phyloP scores from a whole-genome alignment of 345 rosid genomes.

The Murraya paniculata region DNA sequence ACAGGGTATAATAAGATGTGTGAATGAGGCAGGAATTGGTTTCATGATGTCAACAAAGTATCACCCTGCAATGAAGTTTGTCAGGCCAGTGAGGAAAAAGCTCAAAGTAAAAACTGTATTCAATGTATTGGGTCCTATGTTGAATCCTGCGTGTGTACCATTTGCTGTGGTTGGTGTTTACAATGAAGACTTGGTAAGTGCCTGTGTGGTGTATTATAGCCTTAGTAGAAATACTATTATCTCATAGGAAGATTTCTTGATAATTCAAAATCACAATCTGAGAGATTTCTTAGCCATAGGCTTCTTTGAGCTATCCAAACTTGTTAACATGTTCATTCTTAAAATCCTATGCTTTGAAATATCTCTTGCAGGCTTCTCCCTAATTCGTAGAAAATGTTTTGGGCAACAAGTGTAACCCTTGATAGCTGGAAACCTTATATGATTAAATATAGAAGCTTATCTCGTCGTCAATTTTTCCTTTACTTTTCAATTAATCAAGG shows the following conservation, averaged over 20 bases:
- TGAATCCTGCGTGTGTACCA: conserved; percentile 83
- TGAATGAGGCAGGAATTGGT: conserved; percentile 81
- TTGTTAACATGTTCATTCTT: not conserved
- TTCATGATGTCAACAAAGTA: conserved; percentile 90
- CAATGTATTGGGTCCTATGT: conserved; percentile 87
- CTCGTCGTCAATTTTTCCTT: not conserved
- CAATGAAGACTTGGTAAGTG: conserved; percentile 65
- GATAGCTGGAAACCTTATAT: not conserved
- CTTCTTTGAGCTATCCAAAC: not conserved
- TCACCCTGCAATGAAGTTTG: conserved; percentile 94
- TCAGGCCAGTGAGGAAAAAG: conserved; percentile 78
- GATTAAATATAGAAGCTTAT: conserved; percentile 1
- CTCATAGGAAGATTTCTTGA: not conserved
- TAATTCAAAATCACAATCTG: not conserved
- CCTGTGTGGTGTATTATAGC: not conserved
- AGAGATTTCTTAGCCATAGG: not conserved
- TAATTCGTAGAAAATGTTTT: not conserved
- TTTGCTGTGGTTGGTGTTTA: conserved; percentile 93
- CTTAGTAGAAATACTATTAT: not conserved
- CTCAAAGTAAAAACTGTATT: conserved; percentile 83
- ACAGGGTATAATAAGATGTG: conserved; percentile 68
- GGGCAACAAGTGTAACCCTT: not conserved
- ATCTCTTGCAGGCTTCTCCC: not conserved
- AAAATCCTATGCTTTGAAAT: not conserved
- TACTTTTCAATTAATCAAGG: not conserved